A percentile compares a stretch with the other conserved stretches of the same genome.
These are phyloP conservation scores for Colletotrichum eremochloae DNA, from an alignment of 2,329 filamentous ascomycete species.

Conservation along the genomic window DNA sequence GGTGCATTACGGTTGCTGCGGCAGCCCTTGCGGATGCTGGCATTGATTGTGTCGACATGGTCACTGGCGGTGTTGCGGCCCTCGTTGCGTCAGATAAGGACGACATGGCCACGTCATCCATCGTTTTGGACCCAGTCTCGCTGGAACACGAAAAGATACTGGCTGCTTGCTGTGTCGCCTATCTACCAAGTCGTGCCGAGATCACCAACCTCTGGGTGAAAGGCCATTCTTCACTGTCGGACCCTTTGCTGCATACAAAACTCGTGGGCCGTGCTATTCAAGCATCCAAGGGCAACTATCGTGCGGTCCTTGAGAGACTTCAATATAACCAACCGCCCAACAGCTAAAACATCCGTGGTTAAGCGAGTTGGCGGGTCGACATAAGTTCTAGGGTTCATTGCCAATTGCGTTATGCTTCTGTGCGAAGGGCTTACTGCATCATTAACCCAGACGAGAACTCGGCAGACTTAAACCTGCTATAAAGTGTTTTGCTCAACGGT, in stretches of 20 bases:
- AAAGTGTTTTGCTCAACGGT: too few relatives aligned
- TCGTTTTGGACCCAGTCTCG: slow-evolving; percentile 85
- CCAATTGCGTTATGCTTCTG: background rate
- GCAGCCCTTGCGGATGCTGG: slow-evolving; percentile 94
- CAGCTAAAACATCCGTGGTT: slow-evolving; percentile 1
- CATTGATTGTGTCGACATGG: slow-evolving; percentile 94
- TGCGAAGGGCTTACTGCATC: background rate
- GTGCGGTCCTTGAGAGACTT: slow-evolving; percentile 34
- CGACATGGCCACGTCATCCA: slow-evolving; percentile 43
- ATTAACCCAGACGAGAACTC: background rate
- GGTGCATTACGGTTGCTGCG: slow-evolving; percentile 93
- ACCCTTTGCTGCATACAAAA: slow-evolving; percentile 49
- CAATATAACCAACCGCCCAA: slow-evolving; percentile 29
- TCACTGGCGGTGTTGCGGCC: slow-evolving; percentile 90
- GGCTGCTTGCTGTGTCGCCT: slow-evolving; percentile 91
- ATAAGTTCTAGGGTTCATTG: background rate
- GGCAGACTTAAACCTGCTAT: background rate
- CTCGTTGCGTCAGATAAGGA: slow-evolving; percentile 64
- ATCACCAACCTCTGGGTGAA: slow-evolving; percentile 96
- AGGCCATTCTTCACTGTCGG: slow-evolving; percentile 68
- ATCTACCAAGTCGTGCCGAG: slow-evolving; percentile 88
- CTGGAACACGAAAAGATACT: slow-evolving; percentile 82
- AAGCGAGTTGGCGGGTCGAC: slow-evolving; percentile 3
- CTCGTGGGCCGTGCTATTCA: slow-evolving; percentile 58
- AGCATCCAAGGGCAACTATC: slow-evolving; percentile 54